A percentile compares a stretch with the other conserved stretches of the same genome.
These are phyloP conservation scores for Lippia alba DNA, from an alignment of 305 asterid genomes.

Conservation along the genomic window DNA sequence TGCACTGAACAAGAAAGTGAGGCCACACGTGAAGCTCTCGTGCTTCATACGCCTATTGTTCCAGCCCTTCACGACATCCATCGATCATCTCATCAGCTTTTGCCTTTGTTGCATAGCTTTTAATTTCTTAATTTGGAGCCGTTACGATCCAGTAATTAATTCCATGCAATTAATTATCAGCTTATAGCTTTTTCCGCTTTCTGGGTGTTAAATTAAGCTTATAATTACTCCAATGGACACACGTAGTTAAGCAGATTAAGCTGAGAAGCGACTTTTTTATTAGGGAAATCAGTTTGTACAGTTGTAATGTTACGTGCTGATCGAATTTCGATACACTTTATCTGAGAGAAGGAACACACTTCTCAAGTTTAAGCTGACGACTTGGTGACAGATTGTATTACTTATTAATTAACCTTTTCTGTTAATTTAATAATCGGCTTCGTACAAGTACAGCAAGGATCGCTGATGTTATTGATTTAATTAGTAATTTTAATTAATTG, in stretches of 20 bases:
- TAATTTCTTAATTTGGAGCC: neutral
- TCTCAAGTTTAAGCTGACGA: constrained; percentile 28
- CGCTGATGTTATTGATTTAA: constrained; percentile 18
- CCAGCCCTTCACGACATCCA: constrained; percentile 37
- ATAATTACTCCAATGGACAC: neutral
- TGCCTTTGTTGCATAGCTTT: too few species aligned
- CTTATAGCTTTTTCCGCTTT: neutral
- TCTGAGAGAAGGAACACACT: constrained; percentile 30
- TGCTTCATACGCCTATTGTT: constrained; percentile 42
- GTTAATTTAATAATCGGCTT: neutral
- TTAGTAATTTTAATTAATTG: neutral
- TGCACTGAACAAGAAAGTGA: constrained; percentile 39
- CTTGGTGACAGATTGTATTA: constrained; percentile 30
- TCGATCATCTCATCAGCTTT: too few species aligned
- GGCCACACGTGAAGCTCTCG: constrained; percentile 65
- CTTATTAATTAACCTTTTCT: constrained; percentile 17
- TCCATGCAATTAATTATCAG: constrained; percentile 16
- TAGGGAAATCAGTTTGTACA: constrained; percentile 31
- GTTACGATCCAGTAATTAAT: neutral
- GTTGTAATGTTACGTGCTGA: constrained; percentile 37
- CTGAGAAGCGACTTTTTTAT: neutral
- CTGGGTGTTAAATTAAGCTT: neutral
- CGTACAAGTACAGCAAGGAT: constrained; percentile 32
- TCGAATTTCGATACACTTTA: constrained; percentile 38
- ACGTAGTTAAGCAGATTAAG: constrained; percentile 3